Base-by-base conservation (phyloP, 495 filamentous ascomycete species). In the Neurospora sublineolata region DNA sequence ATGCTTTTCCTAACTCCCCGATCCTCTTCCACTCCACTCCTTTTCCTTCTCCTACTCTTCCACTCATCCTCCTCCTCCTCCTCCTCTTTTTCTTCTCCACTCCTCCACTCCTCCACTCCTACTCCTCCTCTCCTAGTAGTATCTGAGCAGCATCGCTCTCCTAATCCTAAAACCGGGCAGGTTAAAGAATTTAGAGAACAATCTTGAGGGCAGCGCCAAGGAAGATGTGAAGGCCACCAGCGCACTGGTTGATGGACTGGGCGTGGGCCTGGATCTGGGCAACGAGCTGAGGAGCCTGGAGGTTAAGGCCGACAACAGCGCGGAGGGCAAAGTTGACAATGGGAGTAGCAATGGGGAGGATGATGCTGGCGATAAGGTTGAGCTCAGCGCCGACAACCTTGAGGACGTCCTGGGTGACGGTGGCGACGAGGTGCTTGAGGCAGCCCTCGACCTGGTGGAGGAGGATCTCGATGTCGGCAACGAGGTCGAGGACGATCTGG, bases 401-500 rank as follows among this genome's bases (percentile, higher is more conserved):
- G 42, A 70, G 69, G 27, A 70, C 69, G 18, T 64, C 41, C 18
- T 38, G 18, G 52, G 33, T 33, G 68, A 44, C 68, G 20, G 40
- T 37, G 42, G 44, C 71, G 33, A 73, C 68, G 8, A 73, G 23
- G 12, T 73, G 37, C 71, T 70, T 70, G 42, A 73, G 33, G 68
- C 68, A 69, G 30, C 20, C 12, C 68, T 73, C 42, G 37, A 73
- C 46, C 40, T 64, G 27, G 14, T 5, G 1, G 40, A 73, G 27
- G 68, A 73, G 41, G 40, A 37, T 37, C 68, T 73, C 64, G 68
- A 73, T 39, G 20, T 70, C 67, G 71, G 36, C 68, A 39, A 73
- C 36, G 68, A 73, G 68, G 20, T 16, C 20, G n/a, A 73, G 68
- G 42, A 73, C 36, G 68, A 67, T 42, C 42, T 73, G 14, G 68